Evolutionary conservation across 192 early-diverging fungal genomes (phyloP).

Genomic region (Funneliformis mosseae): DNA sequence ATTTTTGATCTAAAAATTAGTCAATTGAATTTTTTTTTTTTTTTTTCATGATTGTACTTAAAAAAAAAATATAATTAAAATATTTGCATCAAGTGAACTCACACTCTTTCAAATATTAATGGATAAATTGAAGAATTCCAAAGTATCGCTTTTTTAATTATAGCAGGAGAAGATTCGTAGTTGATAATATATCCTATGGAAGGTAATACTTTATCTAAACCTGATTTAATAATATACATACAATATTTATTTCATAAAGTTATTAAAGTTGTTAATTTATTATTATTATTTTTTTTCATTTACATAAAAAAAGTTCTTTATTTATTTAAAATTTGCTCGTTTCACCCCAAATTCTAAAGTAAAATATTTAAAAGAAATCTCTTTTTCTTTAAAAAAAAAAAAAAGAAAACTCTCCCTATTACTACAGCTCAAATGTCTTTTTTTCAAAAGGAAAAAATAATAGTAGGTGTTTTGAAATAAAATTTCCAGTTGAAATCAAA

Average conservation of each 20-base stretch:
- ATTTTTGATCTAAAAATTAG: neutral
- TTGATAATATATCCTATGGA: constrained; percentile 18
- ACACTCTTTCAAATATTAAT: constrained; percentile 30
- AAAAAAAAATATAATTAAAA: constrained; percentile 1
- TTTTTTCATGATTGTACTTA: neutral
- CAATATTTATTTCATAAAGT: neutral
- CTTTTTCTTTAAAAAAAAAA: neutral
- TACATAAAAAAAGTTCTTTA: neutral
- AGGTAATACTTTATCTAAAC: constrained; percentile 22
- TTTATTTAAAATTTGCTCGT: neutral
- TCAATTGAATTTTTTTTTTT: neutral
- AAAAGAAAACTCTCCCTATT: neutral
- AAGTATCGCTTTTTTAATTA: constrained; percentile 27
- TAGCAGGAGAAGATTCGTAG: neutral
- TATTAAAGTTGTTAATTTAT: neutral
- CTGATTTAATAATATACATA: neutral
- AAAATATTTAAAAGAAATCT: neutral
- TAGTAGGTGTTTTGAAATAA: neutral
- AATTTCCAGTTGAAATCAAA: neutral
- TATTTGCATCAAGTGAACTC: neutral
- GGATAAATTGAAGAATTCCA: constrained; percentile 21
- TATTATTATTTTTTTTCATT: neutral
- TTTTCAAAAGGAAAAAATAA: no score
- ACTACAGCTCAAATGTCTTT: neutral
- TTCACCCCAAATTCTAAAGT: neutral